Evolutionary conservation across 2,329 filamentous ascomycete species (phyloP), one percentile per base, ranked within the genome.

Genomic region (Hypocreales sp.): DNA sequence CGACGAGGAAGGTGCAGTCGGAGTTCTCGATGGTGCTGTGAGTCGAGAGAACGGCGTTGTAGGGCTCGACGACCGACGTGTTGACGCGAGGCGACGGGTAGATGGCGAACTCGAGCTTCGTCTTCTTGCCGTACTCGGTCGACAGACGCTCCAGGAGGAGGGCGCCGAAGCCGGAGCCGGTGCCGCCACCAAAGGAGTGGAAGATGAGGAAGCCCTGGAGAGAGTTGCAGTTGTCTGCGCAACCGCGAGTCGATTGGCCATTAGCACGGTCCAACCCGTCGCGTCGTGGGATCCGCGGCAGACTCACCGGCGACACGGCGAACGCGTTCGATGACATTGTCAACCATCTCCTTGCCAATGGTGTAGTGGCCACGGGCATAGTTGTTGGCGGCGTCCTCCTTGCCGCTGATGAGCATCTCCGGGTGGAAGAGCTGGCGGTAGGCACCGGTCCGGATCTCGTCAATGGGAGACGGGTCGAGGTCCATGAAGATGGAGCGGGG

Each of bases 351-450:
- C 64, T 79, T 79, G 57, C 75, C 75, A 42, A 79, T 72, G 41
- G 75, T 79, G 57, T 80, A 79, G 58, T 80, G 74, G 31, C 75
- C 75, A 59, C 74, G 74, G 40, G 75, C 75, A 46, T 79, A 80
- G 64, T 80, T 80, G 61, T 79, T 79, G 57, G 74, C 72, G 32
- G 75, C 74, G 66, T 79, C 75, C 53, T 79, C 75, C 64, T 79
- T 79, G 55, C 74, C 74, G 52, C 68, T 79, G 48, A 79, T 71
- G 47, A 79, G 55, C 41, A 74, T 62, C 60, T 79, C 74, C 24
- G 74, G 74, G 56, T 79, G 74, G 63, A 78, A 79, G 34, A 79
- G 67, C 47, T 73, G 64, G 42, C 72, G 70, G 58, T 78, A 79
- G 38, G 45, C 35, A 33, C 74, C 73, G 29, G 72, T 79, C 33